A percentile compares a stretch with the other conserved stretches of the same genome.
Conservation (phyloP, 352 stramenopile genomes). For the Thraustotheca clavata region DNA sequence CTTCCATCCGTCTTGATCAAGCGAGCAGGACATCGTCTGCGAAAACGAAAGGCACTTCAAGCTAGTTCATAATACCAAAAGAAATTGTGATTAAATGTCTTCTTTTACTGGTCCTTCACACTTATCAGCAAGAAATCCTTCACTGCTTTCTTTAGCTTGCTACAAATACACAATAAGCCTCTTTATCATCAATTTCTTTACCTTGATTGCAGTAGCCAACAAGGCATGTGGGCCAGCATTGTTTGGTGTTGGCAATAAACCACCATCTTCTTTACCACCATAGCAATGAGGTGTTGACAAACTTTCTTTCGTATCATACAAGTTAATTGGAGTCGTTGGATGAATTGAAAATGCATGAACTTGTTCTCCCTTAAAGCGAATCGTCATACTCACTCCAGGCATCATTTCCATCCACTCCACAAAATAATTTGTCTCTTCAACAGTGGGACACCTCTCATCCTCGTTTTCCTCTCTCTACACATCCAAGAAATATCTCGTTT, state of each 20-base stretch:
- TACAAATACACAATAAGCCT: conserved; percentile 20
- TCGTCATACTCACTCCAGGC: conserved; percentile 12
- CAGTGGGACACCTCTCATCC: too few species aligned
- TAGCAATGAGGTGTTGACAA: conserved; percentile 54
- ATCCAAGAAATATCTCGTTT: too few species aligned
- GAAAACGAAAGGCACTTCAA: neutral
- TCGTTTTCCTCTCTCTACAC: too few species aligned
- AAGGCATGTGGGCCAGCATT: conserved; percentile 52
- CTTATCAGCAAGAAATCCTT: conserved; percentile 70
- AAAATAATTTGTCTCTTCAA: too few species aligned
- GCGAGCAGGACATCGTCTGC: too few species aligned
- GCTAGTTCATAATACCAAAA: neutral
- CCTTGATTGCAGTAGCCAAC: conserved; percentile 69
- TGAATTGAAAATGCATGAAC: conserved; percentile 11
- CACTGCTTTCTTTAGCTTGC: conserved; percentile 72
- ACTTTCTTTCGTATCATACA: conserved; percentile 23
- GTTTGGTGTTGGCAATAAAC: conserved; percentile 56
- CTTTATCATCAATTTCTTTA: conserved; percentile 13
- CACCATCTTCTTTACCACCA: conserved; percentile 55
- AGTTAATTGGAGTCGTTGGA: neutral
- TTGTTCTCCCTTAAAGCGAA: conserved; percentile 19
- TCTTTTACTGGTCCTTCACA: conserved; percentile 64
- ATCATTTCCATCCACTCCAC: conserved; percentile 11
- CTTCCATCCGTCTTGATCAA: too few species aligned
- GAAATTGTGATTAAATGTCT: conserved; percentile 34